Evolutionary conservation across 768 basidiomycete genomes (phyloP).

Genomic region (Inosperma sp.): DNA sequence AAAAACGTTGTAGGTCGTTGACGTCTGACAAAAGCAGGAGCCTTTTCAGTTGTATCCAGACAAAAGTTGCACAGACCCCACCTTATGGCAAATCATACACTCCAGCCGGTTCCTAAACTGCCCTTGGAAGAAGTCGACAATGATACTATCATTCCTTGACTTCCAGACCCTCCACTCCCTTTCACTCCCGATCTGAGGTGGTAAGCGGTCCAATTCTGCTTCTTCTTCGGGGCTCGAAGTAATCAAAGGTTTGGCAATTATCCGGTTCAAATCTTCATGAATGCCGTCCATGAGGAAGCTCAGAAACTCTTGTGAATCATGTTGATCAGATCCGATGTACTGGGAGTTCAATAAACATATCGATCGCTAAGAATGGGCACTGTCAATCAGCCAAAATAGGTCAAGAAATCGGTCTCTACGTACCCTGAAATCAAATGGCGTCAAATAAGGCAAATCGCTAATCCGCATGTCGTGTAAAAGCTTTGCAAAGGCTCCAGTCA

Average conservation of each 20-base stretch:
- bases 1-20: conserved; percentile 95
- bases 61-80: conserved; percentile 27
- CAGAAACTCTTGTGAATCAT: conserved; percentile 97
- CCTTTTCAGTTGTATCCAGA: conserved; percentile 2
- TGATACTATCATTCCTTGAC: conserved; percentile 84
- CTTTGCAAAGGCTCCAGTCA: conserved; percentile 78
- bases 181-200: conserved; percentile 83
- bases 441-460: conserved; percentile 76
- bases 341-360: conserved; percentile 54
- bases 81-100: conserved; percentile 88
- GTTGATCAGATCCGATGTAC: conserved; percentile 85
- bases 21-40: conserved; percentile 54
- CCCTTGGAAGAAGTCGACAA: conserved; percentile 97
- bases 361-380: conserved; percentile 29
- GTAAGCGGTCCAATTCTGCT: conserved; percentile 80
- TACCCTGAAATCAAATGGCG: conserved; percentile 82
- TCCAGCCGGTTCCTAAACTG: conserved; percentile 89
- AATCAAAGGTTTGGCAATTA: conserved; percentile 65
- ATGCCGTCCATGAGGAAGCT: conserved; percentile 90
- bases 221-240: conserved; percentile 75
- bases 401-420: conserved; percentile 19
- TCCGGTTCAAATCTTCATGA: conserved; percentile 83
- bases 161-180: conserved; percentile 92
- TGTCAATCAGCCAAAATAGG: background rate
- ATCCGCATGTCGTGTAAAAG: conserved; percentile 86